Base-by-base conservation (phyloP, 2,329 filamentous ascomycete species). In the Calycina herbarum region DNA sequence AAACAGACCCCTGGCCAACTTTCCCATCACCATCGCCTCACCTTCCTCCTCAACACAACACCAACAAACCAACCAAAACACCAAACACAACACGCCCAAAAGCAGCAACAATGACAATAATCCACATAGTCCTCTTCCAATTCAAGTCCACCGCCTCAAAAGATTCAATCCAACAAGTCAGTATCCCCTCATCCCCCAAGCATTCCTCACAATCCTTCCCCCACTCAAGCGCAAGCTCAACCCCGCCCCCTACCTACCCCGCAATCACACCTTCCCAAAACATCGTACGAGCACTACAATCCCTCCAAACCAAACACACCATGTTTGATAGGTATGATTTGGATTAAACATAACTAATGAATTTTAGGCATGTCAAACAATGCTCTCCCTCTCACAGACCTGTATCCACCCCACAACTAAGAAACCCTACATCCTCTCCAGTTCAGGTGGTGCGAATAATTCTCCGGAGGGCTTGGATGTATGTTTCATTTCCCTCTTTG, bases 81-180 rank as follows among this genome's bases (percentile, higher is more conserved):
- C 33, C 10, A 7, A 35, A 8, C 33, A 11, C 33, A 33, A 33
- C 33, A 5, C 33, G 5, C 33, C 33, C 33, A 33, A 33, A 33
- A 38, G 1, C 31, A 4, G 11, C 59, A 61, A 48, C 42, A 20
- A 61, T 61, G 59, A 31, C 35, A 15, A 45, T 61, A 38, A 79
- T 85, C n/a, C 89, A 92, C 74, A 83, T 91, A 61, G 88, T 92
- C 2, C 79, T 90, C 31, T 89, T 91, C 72, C 81, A 86, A 67
- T 90, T 90, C 79, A 88, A 88, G 73, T 75, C 84, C 0, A 78
- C 79, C 0, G 75, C 80, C 1, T 78, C 79, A 1, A 70, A 79
- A 0, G 81, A 82, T 17, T 79, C 83, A 38, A 78, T 90, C 7
- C 79, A 85, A 70, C 82, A 85, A 71, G 89, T 89, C 77, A 57